Percentiles rank a stretch among this genome's conserved stretches.
phyloP scores from a whole-genome alignment of 2,329 filamentous ascomycete species.

The Teratosphaeria zuluensis region DNA sequence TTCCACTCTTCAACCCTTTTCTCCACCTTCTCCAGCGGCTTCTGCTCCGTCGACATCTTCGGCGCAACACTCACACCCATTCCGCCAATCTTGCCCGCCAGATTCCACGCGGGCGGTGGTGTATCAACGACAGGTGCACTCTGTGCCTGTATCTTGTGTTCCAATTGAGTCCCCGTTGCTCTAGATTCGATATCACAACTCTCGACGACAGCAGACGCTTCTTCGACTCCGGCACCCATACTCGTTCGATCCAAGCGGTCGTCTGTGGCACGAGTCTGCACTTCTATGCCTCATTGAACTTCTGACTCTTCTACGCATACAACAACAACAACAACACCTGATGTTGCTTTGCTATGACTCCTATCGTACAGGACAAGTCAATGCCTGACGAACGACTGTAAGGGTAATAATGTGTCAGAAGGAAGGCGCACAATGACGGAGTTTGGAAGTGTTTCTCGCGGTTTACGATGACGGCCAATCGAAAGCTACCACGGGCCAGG shows the following conservation, averaged over 20 bases:
- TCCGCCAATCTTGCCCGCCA: not conserved
- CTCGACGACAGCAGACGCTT: conserved; percentile 1
- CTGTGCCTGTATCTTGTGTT: not conserved
- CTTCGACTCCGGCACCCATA: conserved; percentile 18
- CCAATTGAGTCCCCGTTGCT: not conserved
- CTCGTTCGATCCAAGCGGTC: conserved; percentile 16
- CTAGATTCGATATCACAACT: not conserved
- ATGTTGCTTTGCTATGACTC: not conserved
- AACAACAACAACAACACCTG: not conserved
- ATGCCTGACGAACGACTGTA: not conserved
- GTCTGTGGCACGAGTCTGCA: conserved; percentile 1
- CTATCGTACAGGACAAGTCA: not conserved
- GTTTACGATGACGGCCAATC: not conserved
- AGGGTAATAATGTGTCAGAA: not conserved
- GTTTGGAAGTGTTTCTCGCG: not conserved
- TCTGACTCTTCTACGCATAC: not conserved
- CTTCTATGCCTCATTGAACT: not conserved
- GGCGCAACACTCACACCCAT: not conserved
- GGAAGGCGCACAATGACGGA: not conserved
- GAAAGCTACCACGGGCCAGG: not conserved
- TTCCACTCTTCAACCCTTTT: conserved; percentile 52
- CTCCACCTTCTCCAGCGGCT: conserved; percentile 2
- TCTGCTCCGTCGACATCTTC: conserved; percentile 2
- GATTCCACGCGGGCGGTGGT: not conserved
- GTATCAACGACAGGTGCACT: conserved; percentile 2